Base-by-base conservation (phyloP, 2,329 filamentous ascomycete species). In the Aspergillus sp. region DNA sequence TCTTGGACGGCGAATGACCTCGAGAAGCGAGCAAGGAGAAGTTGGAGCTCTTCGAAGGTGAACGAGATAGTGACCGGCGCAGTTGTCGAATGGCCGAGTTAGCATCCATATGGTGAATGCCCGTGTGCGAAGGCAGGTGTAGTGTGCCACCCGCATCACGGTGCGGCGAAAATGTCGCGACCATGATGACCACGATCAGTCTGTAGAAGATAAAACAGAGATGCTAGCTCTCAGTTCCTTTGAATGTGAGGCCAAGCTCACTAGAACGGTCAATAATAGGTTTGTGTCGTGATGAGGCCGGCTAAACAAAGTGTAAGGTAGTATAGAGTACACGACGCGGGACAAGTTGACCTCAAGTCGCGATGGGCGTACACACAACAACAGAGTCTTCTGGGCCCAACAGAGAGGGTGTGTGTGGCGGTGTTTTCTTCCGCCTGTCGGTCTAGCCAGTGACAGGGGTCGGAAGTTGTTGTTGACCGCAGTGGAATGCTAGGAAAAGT, bases 31-130 rank as follows among this genome's bases (percentile, higher is more conserved):
- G 80, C 56, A 96, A 80, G 59, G 86, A 84, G 74, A 95, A 94
- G 69, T 85, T 83, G 59, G 84, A 84, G 47, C 81, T 82, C 75
- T 95, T 96, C 32, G 94, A 96, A 10, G 94, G 94, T n/a, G 94
- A 97, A 69, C 92, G 86, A 59, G 93, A 97, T 64, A 97, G 83
- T 25, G 94, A 96, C 68, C 92, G 90, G 66, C 93, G 86, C 60
- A 97, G 82, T 70, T 92, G 90, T 72, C 91, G 86, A 64, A 96
- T 90, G 61, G 90, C 89, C 54, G 90, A 88, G 63, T 90, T 89
- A 65, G 91, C 87, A 80, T 96, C 91, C 70, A 94, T 89, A 77
- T 90, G 89, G 75, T 91, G 90, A 63, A 87, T 86, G 70, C 91
- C 88, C 51, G 90, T 94, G 60, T 94, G 93, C 63, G 93, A 96